Conservation (phyloP, 176 grass and related monocot species). For the Tillandsia fasciculata region DNA sequence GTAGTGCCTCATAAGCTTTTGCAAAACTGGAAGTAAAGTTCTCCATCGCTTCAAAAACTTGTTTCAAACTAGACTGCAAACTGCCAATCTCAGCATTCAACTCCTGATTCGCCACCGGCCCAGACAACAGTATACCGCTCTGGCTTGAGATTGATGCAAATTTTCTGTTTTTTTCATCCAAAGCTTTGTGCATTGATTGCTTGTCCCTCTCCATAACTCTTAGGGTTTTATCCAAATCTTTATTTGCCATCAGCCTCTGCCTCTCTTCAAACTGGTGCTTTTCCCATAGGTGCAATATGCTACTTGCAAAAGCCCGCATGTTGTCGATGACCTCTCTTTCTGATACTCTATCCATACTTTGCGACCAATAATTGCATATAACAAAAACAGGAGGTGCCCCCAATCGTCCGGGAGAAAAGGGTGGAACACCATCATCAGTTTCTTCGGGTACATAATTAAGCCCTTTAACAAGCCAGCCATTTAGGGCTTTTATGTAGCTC, state of each 20-base stretch:
- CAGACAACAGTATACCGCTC: constrained; percentile 22
- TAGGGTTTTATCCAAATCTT: constrained; percentile 35
- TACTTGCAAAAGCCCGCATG: constrained; percentile 35
- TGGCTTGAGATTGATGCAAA: constrained; percentile 25
- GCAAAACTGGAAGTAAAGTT: constrained; percentile 24
- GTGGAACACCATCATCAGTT: constrained; percentile 49
- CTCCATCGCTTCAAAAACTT: constrained; percentile 57
- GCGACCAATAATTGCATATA: constrained; percentile 55
- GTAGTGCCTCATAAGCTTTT: constrained; percentile 38
- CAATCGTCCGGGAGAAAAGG: constrained; percentile 57
- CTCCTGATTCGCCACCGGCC: constrained; percentile 2
- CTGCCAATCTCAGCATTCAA: constrained; percentile 12
- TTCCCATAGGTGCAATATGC: constrained; percentile 38
- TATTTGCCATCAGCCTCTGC: constrained; percentile 35
- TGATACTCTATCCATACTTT: constrained; percentile 26
- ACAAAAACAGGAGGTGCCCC: constrained; percentile 60
- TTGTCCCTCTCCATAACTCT: constrained; percentile 44
- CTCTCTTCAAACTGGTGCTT: constrained; percentile 34
- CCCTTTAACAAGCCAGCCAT: constrained; percentile 61
- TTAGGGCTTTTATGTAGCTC: constrained; percentile 45
- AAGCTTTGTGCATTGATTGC: constrained; percentile 26
- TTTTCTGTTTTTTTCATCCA: constrained; percentile 35
- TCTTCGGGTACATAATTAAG: constrained; percentile 53
- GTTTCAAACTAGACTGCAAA: constrained; percentile 33
- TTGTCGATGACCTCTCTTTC: constrained; percentile 26